Conservation (phyloP, 345 rosid species). For the Raphanus raphanistrum region DNA sequence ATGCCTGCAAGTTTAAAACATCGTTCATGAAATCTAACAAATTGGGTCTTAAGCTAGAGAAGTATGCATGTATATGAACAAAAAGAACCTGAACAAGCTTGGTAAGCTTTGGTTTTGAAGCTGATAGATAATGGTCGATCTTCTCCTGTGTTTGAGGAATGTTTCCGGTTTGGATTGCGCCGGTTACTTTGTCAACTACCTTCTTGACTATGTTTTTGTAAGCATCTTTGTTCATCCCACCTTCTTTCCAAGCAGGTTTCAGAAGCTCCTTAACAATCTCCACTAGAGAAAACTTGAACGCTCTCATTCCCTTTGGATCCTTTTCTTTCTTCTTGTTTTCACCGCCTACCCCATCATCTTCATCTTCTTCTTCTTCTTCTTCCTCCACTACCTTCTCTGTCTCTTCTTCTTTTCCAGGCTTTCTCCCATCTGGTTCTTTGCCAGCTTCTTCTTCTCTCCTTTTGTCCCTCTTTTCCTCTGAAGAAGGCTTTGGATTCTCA, state of each 20-base stretch:
- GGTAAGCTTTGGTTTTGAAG: conserved; percentile 79
- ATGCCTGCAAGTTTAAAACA: conserved; percentile 27
- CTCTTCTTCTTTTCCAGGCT: conserved; percentile 24
- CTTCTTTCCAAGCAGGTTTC: conserved; percentile 95
- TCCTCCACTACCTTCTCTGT: conserved; percentile 49
- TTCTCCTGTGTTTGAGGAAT: conserved; percentile 94
- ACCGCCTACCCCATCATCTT: conserved; percentile 30
- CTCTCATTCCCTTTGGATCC: conserved; percentile 67
- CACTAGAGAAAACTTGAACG: conserved; percentile 83
- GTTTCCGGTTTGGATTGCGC: conserved; percentile 62
- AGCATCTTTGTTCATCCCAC: conserved; percentile 79
- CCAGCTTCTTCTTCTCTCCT: conserved; percentile 43
- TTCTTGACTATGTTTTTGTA: conserved; percentile 95
- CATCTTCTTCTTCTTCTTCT: conserved; percentile 35
- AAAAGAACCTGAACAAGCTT: conserved; percentile 87
- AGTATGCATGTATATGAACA: background rate
- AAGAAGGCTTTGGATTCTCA: conserved; percentile 32
- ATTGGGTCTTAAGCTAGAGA: conserved; percentile 3
- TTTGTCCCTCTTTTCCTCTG: conserved; percentile 35
- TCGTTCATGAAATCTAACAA: background rate
- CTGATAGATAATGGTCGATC: conserved; percentile 77
- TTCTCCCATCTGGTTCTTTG: conserved; percentile 43
- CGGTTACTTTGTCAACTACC: conserved; percentile 89
- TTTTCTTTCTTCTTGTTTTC: conserved; percentile 59
- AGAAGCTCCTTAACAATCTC: conserved; percentile 86